These are phyloP conservation scores for Helotiales sp. DNA, from an alignment of 2,329 filamentous ascomycete species.

Conservation along the genomic window DNA sequence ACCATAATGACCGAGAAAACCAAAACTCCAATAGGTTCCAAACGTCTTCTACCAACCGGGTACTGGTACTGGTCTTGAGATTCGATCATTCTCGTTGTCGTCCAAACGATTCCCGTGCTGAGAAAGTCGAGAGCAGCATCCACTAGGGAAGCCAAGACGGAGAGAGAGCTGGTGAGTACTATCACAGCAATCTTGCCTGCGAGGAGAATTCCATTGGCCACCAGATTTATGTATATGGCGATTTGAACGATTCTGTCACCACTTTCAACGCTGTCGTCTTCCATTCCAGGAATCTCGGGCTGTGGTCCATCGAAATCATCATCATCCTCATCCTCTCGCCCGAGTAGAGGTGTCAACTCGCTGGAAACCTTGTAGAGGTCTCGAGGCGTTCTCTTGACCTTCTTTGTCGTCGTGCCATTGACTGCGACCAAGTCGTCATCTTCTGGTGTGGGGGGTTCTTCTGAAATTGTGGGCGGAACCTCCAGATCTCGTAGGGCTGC, in stretches of 20 bases:
- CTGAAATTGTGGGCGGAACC: constrained; percentile 76
- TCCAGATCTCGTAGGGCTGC: constrained; percentile 57
- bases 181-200: constrained; percentile 60
- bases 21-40: constrained; percentile 66
- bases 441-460: constrained; percentile 57
- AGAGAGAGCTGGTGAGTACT: constrained; percentile 61
- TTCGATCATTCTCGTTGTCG: constrained; percentile 61
- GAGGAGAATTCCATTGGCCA: constrained; percentile 63
- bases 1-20: constrained; percentile 69
- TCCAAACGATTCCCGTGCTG: constrained; percentile 65
- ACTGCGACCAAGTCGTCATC: constrained; percentile 24
- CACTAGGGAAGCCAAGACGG: constrained; percentile 64
- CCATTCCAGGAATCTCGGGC: constrained; percentile 70
- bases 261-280: constrained; percentile 75
- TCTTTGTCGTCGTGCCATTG: constrained; percentile 49
- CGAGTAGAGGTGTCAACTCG: constrained; percentile 66
- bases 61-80: constrained; percentile 51
- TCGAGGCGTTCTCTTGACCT: constrained; percentile 79
- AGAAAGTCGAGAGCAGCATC: constrained; percentile 66
- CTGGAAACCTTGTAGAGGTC: constrained; percentile 77
- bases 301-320: constrained; percentile 51
- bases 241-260: constrained; percentile 78
- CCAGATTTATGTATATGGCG: constrained; percentile 76
- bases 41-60: constrained; percentile 59
- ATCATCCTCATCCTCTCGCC: constrained; percentile 48